phyloP scores from a whole-genome alignment of 805 yeast genomes.

The Ogataea parapolymorpha region DNA sequence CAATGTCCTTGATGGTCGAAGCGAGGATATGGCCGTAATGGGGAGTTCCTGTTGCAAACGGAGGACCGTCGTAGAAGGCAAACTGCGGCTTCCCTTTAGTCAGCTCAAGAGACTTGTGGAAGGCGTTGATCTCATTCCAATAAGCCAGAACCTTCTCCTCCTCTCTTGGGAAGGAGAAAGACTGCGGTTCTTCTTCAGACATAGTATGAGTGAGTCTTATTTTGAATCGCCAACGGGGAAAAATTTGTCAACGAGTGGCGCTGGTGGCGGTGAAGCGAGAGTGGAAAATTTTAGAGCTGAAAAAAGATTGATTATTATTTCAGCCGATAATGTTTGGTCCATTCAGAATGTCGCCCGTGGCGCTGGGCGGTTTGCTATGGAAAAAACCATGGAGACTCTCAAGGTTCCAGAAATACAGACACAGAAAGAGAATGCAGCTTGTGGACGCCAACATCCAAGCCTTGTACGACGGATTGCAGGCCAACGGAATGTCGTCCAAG shows the following conservation, averaged over 20 bases:
- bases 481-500: conserved; percentile 32
- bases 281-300: conserved; percentile 1
- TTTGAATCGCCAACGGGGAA: conserved; percentile 4
- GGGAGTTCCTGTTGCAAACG: conserved; percentile 99
- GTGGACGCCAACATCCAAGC: conserved; percentile 79
- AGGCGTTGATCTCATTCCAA: conserved; percentile 95
- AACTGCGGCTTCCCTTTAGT: conserved; percentile 84
- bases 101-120: conserved; percentile 77
- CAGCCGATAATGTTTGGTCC: conserved; percentile 47
- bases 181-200: conserved; percentile 31
- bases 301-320: background rate
- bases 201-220: conserved; percentile 2
- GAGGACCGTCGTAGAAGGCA: conserved; percentile 98
- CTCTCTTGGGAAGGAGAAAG: conserved; percentile 79
- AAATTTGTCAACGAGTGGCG: conserved; percentile 11
- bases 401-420: conserved; percentile 73
- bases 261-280: conserved; percentile 9
- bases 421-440: conserved; percentile 73
- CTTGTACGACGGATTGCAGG: conserved; percentile 48
- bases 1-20: conserved; percentile 94
- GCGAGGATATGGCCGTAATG: conserved; percentile 98
- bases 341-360: conserved; percentile 54
- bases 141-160: conserved; percentile 76
- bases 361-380: conserved; percentile 77
- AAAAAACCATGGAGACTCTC: conserved; percentile 79